Conservation (phyloP, 306 rosid species). For the Cicer pinnatifidum region DNA sequence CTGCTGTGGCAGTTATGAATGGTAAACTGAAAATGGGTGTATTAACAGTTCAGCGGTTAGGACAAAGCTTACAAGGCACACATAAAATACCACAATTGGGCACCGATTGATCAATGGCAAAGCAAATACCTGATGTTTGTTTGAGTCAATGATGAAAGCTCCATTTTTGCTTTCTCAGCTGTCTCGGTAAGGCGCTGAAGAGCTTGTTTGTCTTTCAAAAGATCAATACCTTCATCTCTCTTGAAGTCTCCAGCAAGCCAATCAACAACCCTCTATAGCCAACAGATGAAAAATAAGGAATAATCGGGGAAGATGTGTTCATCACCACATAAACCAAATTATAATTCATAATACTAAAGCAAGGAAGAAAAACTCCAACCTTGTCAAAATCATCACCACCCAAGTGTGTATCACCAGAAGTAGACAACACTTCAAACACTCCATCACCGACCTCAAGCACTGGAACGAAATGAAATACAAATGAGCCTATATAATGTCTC, state of each 20-base stretch:
- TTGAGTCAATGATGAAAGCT: constrained; percentile 88
- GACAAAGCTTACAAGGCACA: neutral
- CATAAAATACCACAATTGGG: neutral
- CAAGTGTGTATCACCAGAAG: constrained; percentile 96
- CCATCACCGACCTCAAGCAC: constrained; percentile 99
- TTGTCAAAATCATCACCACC: constrained; percentile 99
- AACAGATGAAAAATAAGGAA: constrained; percentile 1
- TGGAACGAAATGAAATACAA: constrained; percentile 31
- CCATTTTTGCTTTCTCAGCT: constrained; percentile 98
- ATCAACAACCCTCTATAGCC: constrained; percentile 81
- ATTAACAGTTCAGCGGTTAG: neutral
- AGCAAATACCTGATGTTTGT: constrained; percentile 76
- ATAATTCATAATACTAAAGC: neutral
- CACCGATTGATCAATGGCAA: neutral
- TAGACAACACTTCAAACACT: constrained; percentile 94
- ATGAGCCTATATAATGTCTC: neutral
- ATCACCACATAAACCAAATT: neutral
- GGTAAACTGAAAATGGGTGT: constrained; percentile 65
- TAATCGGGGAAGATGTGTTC: neutral
- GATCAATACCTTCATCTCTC: constrained; percentile 87
- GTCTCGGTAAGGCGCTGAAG: constrained; percentile 98
- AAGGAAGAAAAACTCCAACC: constrained; percentile 48
- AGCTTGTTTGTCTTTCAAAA: constrained; percentile 94
- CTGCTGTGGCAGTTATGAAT: constrained; percentile 92
- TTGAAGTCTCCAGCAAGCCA: constrained; percentile 83